phyloP scores from a whole-genome alignment of 192 early-diverging fungal genomes.

The Backusella sp. region DNA sequence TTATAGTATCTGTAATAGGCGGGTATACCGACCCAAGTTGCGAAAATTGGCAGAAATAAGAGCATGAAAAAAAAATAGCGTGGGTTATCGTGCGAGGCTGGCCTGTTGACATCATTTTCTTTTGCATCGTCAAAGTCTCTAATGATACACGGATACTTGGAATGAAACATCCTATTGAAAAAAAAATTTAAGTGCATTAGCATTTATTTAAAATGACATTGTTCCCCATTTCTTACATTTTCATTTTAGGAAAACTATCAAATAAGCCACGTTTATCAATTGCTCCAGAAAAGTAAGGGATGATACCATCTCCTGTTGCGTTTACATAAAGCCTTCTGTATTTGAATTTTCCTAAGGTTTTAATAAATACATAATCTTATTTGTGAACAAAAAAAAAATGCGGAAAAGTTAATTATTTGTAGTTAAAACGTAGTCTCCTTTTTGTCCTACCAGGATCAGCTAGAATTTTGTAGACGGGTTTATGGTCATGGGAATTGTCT shows the following conservation, averaged over 20 bases:
- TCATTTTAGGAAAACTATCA: conserved; percentile 2
- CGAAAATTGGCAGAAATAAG: not conserved
- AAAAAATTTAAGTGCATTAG: not conserved
- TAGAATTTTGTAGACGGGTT: not conserved
- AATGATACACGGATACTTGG: not conserved
- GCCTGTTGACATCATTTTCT: not conserved
- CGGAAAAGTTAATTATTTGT: not conserved
- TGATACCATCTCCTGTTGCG: not conserved
- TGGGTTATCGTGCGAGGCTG: not conserved
- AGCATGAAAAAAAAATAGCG: not conserved
- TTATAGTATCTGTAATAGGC: not conserved
- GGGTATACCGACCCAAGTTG: not conserved
- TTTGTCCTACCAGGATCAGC: not conserved
- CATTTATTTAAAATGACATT: not conserved
- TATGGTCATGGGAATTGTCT: not conserved
- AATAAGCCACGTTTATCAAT: conserved; percentile 1
- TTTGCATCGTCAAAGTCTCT: not conserved
- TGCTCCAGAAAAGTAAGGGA: not conserved
- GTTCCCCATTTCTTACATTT: not conserved
- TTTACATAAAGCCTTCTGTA: not conserved
- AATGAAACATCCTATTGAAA: not conserved
- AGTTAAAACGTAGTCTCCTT: not conserved
- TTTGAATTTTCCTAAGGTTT: not conserved
- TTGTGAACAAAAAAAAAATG: not conserved
- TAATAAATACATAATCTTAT: not conserved